Conservation (phyloP, 2,329 filamentous ascomycete genomes). For the Venturia asperata region DNA sequence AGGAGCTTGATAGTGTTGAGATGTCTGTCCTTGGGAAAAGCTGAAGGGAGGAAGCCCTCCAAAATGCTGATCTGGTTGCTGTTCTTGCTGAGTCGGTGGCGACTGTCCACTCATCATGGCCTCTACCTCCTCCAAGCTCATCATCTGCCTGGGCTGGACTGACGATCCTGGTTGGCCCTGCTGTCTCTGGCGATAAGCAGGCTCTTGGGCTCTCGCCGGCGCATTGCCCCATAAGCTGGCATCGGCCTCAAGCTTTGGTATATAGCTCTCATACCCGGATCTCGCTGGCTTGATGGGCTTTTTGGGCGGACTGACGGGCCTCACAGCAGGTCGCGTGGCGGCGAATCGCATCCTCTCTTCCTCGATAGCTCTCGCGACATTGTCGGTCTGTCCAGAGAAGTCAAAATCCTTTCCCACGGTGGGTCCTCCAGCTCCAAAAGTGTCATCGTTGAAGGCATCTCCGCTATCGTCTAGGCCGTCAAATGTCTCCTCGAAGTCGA, state of each 20-base stretch:
- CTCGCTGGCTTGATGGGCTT: conserved; percentile 54
- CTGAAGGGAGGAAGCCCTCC: background rate
- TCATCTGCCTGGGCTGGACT: conserved; percentile 61
- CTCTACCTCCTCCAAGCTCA: conserved; percentile 96
- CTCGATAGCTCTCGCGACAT: conserved; percentile 76
- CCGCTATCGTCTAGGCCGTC: conserved; percentile 89
- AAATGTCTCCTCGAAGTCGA: conserved; percentile 95
- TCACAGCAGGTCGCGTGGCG: conserved; percentile 46
- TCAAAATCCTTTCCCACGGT: conserved; percentile 87
- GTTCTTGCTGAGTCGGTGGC: conserved; percentile 23
- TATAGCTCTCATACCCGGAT: conserved; percentile 81
- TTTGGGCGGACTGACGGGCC: conserved; percentile 35
- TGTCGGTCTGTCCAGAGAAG: conserved; percentile 88
- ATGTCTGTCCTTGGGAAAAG: conserved; percentile 22
- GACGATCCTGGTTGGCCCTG: conserved; percentile 25
- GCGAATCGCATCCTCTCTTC: conserved; percentile 84
- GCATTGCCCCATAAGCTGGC: conserved; percentile 85
- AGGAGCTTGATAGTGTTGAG: conserved; percentile 25
- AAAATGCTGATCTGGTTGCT: conserved; percentile 18
- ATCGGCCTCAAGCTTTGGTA: conserved; percentile 86
- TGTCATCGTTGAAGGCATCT: conserved; percentile 95
- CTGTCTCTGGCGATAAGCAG: conserved; percentile 26
- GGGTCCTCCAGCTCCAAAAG: conserved; percentile 55
- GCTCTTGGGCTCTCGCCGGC: conserved; percentile 46
- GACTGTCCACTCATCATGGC: conserved; percentile 64